phyloP scores from a whole-genome alignment of 1,284 basidiomycete genomes.

The Pyrrhoderma noxium region DNA sequence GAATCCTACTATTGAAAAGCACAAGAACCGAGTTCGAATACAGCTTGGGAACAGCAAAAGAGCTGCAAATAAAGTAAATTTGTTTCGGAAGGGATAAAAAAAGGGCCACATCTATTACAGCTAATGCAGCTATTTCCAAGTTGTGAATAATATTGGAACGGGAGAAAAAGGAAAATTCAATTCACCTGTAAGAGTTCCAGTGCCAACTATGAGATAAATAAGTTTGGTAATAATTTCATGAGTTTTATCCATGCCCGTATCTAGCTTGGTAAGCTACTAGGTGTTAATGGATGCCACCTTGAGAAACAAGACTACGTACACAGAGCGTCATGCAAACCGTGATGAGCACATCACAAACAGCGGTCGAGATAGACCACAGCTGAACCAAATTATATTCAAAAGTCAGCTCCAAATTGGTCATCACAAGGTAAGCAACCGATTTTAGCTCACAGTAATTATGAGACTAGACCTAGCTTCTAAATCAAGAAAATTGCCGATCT shows the following conservation, averaged over 20 bases:
- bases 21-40: conserved; percentile 5
- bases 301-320: not conserved
- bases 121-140: not conserved
- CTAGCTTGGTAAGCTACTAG: not conserved
- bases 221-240: conserved; percentile 3
- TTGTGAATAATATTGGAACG: not conserved
- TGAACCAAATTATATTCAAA: not conserved
- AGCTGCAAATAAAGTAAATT: not conserved
- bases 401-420: not conserved
- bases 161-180: no score
- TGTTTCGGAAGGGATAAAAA: not conserved
- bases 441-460: not conserved
- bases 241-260: conserved; percentile 1
- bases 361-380: conserved; percentile 1
- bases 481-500: not conserved
- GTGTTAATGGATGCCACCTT: not conserved
- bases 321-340: not conserved
- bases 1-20: not conserved
- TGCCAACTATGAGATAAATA: not conserved
- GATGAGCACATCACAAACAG: conserved; percentile 1
- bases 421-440: not conserved
- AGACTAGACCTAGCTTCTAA: not conserved
- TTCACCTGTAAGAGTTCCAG: not conserved
- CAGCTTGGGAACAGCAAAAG: not conserved
- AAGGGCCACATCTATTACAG: not conserved